Evolutionary conservation across 2,329 filamentous ascomycete genomes (phyloP), one percentile per base, ranked within the genome.

Genomic region (Fusarium beomiforme): DNA sequence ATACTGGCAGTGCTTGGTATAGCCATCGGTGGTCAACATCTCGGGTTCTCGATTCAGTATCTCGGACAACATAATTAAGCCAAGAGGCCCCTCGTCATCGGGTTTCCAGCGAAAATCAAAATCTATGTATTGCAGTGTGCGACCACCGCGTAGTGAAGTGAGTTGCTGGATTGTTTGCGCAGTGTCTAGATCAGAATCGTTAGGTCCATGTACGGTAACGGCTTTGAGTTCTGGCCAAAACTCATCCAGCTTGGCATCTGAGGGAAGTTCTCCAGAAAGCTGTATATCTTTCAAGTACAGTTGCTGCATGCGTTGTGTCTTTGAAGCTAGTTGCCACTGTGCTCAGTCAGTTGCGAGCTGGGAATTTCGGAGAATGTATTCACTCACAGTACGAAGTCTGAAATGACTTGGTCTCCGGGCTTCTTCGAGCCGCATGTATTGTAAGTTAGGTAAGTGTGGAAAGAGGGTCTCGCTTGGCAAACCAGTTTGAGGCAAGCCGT

Each of bases 191-290:
- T 74, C 72, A 36, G 70, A 73, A 41, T 64, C 65, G 26, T 55
- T 69, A 34, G 62, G 64, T 26, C 74, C 78, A 16, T 59, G 68
- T 23, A 78, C 69, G 24, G 78, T 69, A 19, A 82, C 60, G 3
- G 70, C 77, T 51, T 77, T 77, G 36, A 83, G 75, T 14, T 75
- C 64, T 21, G 60, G 59, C 80, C 80, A 83, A 17, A 77, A 41
- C 9, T 53, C 43, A 33, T 75, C 59, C 54, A 77, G 71, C 23
- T 60, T 31, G 8, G 55, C 44, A 6, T 73, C 55, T 31, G 47
- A 39, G 6, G 53, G 47, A 4, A 69, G 43, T 16, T 59, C 59
- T 3, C 44, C 55, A 33, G 57, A 68, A 13, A 79, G 64, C 11
- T 75, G 70, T 4, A 78, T 68, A 12, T 78, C 77, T 24, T 72